A percentile compares a stretch with the other conserved stretches of the same genome.
These are phyloP conservation scores for Hygrophila difformis DNA, from an alignment of 257 asterid species.

Conservation along the genomic window DNA sequence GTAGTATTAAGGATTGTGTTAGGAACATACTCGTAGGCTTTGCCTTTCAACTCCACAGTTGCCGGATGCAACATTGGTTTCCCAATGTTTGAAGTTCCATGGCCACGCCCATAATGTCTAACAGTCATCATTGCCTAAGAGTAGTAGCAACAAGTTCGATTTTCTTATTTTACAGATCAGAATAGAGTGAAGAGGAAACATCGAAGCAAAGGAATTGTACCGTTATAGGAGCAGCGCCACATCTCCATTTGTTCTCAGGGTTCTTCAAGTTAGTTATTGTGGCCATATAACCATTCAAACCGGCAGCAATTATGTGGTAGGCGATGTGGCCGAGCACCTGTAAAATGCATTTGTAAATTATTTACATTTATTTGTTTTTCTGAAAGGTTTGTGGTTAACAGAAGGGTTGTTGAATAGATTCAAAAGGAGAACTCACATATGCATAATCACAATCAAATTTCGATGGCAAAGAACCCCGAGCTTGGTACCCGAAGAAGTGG, in stretches of 20 bases:
- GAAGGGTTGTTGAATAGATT: too few species aligned
- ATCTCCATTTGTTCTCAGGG: slow-evolving; percentile 86
- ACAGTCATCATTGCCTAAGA: slow-evolving; percentile 90
- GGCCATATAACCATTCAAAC: slow-evolving; percentile 92
- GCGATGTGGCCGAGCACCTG: slow-evolving; percentile 91
- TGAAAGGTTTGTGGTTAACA: too few species aligned
- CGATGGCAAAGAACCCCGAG: slow-evolving; percentile 96
- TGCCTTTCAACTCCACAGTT: slow-evolving; percentile 87
- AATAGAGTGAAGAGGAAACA: too few species aligned
- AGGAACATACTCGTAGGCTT: slow-evolving; percentile 63
- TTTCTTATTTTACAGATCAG: too few species aligned
- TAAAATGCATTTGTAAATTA: not conserved
- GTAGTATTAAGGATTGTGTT: slow-evolving; percentile 1
- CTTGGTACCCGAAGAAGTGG: slow-evolving; percentile 98
- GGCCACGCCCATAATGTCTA: slow-evolving; percentile 74
- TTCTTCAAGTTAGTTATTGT: slow-evolving; percentile 79
- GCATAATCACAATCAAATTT: slow-evolving; percentile 96
- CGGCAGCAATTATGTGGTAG: slow-evolving; percentile 83
- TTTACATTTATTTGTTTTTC: too few species aligned
- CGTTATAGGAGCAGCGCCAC: slow-evolving; percentile 96
- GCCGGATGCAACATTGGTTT: slow-evolving; percentile 95
- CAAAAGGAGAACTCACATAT: slow-evolving; percentile 41
- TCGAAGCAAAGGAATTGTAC: slow-evolving; percentile 24
- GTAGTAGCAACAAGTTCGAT: not conserved
- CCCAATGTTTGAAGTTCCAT: slow-evolving; percentile 54